Percentiles rank a stretch among this genome's conserved stretches.
These are phyloP conservation scores for Pythium phragmiticola DNA, from an alignment of 352 stramenopile species.

Conservation along the genomic window DNA sequence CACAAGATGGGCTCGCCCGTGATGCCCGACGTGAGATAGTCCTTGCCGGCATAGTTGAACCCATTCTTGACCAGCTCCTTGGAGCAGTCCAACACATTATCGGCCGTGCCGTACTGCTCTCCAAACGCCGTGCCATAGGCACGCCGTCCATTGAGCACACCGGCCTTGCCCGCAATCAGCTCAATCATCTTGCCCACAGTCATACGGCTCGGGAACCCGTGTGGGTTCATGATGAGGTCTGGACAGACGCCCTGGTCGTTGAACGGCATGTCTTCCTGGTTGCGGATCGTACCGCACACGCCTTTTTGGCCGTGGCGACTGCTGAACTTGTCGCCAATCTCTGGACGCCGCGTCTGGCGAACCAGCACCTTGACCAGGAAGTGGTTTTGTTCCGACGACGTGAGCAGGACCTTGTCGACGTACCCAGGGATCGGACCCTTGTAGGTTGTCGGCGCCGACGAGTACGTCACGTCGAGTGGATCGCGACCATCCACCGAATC, in stretches of 20 bases:
- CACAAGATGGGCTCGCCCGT: conserved; percentile 97
- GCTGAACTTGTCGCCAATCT: conserved; percentile 99
- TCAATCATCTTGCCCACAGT: conserved; percentile 99
- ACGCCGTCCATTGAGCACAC: conserved; percentile 93
- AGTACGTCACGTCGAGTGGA: conserved; percentile 78
- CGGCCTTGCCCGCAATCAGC: conserved; percentile 97
- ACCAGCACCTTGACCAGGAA: conserved; percentile 98
- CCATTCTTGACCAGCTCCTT: conserved; percentile 95
- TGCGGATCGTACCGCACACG: conserved; percentile 96
- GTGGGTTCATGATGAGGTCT: conserved; percentile 99
- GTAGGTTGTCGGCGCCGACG: conserved; percentile 92
- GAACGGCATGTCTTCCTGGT: conserved; percentile 99
- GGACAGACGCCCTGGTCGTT: conserved; percentile 97
- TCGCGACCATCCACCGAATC: conserved; percentile 79
- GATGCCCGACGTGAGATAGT: conserved; percentile 93
- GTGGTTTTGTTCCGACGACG: conserved; percentile 97
- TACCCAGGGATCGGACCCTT: conserved; percentile 94
- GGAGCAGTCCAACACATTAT: conserved; percentile 90
- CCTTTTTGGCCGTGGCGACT: conserved; percentile 99
- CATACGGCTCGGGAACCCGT: conserved; percentile 99
- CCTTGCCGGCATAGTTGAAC: conserved; percentile 99
- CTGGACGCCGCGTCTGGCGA: conserved; percentile 93
- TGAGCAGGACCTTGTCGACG: conserved; percentile 99
- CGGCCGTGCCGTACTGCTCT: conserved; percentile 96
- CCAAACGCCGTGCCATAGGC: conserved; percentile 99